These are phyloP conservation scores for Neckera pumila DNA, from an alignment of 225 moss, liverwort and hornwort genomes.

Conservation along the genomic window DNA sequence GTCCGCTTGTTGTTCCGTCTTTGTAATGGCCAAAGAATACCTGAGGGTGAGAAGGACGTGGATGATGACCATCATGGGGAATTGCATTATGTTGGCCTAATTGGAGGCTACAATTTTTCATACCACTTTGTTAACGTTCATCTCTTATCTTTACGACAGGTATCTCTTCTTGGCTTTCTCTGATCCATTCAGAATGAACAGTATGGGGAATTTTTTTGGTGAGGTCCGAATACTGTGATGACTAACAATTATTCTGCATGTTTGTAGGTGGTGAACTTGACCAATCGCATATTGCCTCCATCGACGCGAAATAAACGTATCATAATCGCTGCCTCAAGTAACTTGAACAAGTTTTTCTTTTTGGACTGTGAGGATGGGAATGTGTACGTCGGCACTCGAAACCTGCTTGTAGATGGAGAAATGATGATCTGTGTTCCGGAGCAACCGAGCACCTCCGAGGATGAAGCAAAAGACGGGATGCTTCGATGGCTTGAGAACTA, in stretches of 20 bases:
- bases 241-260: background rate
- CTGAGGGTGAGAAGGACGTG: conserved; percentile 5
- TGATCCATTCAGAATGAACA: background rate
- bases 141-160: conserved; percentile 56
- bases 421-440: conserved; percentile 88
- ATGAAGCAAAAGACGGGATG: conserved; percentile 57
- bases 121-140: conserved; percentile 70
- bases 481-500: conserved; percentile 84
- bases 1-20: conserved; percentile 64
- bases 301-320: conserved; percentile 14
- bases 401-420: conserved; percentile 50
- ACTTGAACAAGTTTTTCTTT: conserved; percentile 63
- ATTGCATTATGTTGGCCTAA: conserved; percentile 38
- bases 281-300: conserved; percentile 28
- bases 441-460: conserved; percentile 19
- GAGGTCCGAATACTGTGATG: background rate
- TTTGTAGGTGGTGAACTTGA: conserved; percentile 45
- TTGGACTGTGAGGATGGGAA: conserved; percentile 67
- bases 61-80: conserved; percentile 6
- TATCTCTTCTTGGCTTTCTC: background rate
- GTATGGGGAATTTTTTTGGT: background rate
- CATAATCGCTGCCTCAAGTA: conserved; percentile 70
- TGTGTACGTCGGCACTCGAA: conserved; percentile 71
- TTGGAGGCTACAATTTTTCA: conserved; percentile 52
- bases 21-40: conserved; percentile 67